Conservation (phyloP, 495 filamentous ascomycete genomes). For the Daldinia decipiens region DNA sequence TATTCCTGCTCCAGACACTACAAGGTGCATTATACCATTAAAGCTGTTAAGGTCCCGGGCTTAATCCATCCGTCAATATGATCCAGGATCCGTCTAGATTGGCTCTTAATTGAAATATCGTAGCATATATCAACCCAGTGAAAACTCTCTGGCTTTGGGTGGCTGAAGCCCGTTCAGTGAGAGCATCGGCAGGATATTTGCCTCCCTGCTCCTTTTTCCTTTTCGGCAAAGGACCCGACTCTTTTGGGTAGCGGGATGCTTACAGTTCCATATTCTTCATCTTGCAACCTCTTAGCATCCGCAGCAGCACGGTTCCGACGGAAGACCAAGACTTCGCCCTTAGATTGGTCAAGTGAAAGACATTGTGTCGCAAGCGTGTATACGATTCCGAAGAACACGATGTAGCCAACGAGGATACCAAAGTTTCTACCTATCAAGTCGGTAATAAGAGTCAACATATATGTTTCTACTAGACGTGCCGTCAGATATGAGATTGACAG, state of each 20-base stretch:
- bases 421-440: conserved; percentile 74
- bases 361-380: conserved; percentile 80
- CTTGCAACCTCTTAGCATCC: conserved; percentile 32
- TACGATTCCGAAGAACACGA: conserved; percentile 67
- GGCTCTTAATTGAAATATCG: conserved; percentile 84
- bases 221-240: conserved; percentile 41
- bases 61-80: conserved; percentile 90
- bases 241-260: conserved; percentile 62
- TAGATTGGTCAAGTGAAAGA: conserved; percentile 78
- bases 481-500: conserved; percentile 71
- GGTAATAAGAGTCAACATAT: background rate
- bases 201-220: conserved; percentile 43
- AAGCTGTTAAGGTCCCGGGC: conserved; percentile 85
- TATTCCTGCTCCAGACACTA: background rate
- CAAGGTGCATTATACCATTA: conserved; percentile 74
- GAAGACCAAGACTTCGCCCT: conserved; percentile 92
- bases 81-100: conserved; percentile 77
- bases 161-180: conserved; percentile 57
- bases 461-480: conserved; percentile 44
- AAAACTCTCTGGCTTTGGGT: conserved; percentile 69
- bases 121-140: conserved; percentile 87
- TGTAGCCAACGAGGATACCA: conserved; percentile 80
- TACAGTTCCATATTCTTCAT: conserved; percentile 46
- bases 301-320: conserved; percentile 29
- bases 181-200: conserved; percentile 22